Conservation (phyloP, 176 grass and related monocot genomes). For the Triticum turgidum region DNA sequence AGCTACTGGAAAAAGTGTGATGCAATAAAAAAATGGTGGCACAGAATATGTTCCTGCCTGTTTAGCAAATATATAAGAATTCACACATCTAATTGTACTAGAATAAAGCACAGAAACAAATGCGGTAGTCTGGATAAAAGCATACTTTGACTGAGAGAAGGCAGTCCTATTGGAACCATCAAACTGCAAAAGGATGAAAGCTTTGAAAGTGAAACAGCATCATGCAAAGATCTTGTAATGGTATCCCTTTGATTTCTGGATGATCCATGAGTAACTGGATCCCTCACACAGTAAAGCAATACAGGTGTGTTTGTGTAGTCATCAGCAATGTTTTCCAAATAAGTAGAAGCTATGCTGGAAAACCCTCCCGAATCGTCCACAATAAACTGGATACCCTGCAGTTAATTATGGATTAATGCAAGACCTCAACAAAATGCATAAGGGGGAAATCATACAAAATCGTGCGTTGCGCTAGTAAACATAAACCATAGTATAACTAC, state of each 20-base stretch:
- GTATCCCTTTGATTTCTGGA: slow-evolving; percentile 52
- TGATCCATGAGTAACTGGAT: slow-evolving; percentile 52
- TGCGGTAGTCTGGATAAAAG: not conserved
- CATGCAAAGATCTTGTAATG: slow-evolving; percentile 71
- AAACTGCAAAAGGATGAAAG: slow-evolving; percentile 73
- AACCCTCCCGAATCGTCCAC: slow-evolving; percentile 72
- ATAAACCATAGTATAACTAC: not conserved
- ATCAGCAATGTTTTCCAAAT: slow-evolving; percentile 84
- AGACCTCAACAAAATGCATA: not conserved
- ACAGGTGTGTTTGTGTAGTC: slow-evolving; percentile 88
- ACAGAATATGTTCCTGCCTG: not conserved
- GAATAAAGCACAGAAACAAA: slow-evolving; percentile 5
- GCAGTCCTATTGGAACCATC: slow-evolving; percentile 75
- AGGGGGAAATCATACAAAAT: not conserved
- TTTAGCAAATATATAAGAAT: slow-evolving; percentile 17
- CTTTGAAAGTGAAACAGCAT: slow-evolving; percentile 82
- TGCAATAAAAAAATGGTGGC: not conserved
- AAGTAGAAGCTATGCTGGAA: slow-evolving; percentile 63
- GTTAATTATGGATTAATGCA: slow-evolving; percentile 25
- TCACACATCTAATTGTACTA: slow-evolving; percentile 1
- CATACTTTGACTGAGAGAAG: slow-evolving; percentile 77
- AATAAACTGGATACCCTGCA: slow-evolving; percentile 80
- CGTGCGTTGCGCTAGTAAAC: not conserved
- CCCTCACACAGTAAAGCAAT: slow-evolving; percentile 73
- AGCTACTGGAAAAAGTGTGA: not conserved